Base-by-base conservation (phyloP, 257 asterid genomes). In the Craterostigma plantagineum region DNA sequence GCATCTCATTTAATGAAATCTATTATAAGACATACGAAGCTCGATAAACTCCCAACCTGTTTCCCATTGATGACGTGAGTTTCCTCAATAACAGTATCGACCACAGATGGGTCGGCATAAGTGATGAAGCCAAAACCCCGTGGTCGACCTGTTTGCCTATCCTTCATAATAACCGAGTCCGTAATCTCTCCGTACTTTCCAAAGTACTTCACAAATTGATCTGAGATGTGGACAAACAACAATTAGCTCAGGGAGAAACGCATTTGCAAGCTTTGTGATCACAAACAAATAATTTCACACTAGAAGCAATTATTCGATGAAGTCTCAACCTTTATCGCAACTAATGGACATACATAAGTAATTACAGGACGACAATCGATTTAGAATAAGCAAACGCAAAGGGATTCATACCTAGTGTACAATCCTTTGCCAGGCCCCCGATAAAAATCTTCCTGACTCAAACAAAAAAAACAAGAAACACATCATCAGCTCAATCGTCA, bases 101-200 rank as follows among this genome's bases (percentile, higher is more conserved):
- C 98, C 43, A 79, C 93, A 3, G 60, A 27, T 1, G 93, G 86
- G 53, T 79, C 85, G 0, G 83, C 93, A 42, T 71, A 87, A 3
- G 98, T 82, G 27, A 82, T 82, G 64, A 87, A 87, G 38, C 98
- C 93, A 23, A 87, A 87, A 15, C 98, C 98, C 58, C 98, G 60
- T 0, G 95, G 98, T 12, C 95, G 79, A 17, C 98, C 91, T 1
- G 98, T 82, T 55, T 68, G 71, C 49, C 93, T 68, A 54, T 87
- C 93, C 54, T 79, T 87, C 95, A 87, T 82, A 53, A 87, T 87
- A 37, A 87, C 98, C 17, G 95, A 87, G 62, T 87, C 95, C 2
- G 91, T 82, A 43, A 87, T 87, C 65, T 82, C 93, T 23, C 98
- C 98, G 54, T 82, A 87, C 68, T 87, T 82, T 48, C 91, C 98